Percentiles rank a stretch among this genome's conserved stretches.
These are phyloP conservation scores for Cladorrhinum sp. DNA, from an alignment of 2,329 filamentous ascomycete genomes.

Conservation along the genomic window DNA sequence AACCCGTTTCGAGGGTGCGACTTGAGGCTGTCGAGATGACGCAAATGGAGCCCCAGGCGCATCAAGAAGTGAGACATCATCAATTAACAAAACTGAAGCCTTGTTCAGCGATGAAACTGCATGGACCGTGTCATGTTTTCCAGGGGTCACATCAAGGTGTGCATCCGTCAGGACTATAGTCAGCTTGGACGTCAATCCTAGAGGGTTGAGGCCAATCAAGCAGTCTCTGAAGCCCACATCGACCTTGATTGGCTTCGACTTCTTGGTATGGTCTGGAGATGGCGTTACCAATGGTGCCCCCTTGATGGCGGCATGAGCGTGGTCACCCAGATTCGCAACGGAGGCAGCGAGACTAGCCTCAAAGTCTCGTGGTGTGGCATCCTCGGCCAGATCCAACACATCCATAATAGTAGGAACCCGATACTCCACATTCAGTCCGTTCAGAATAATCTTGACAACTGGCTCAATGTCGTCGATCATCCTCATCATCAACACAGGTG, in stretches of 20 bases:
- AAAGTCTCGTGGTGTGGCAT: constrained; percentile 68
- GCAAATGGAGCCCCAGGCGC: constrained; percentile 39
- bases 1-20: constrained; percentile 49
- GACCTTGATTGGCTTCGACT: constrained; percentile 56
- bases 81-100: constrained; percentile 77
- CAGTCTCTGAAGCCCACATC: constrained; percentile 79
- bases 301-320: constrained; percentile 51
- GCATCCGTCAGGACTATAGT: constrained; percentile 77
- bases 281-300: constrained; percentile 29
- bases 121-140: constrained; percentile 61
- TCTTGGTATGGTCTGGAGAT: constrained; percentile 25
- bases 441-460: constrained; percentile 80
- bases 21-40: constrained; percentile 35
- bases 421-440: constrained; percentile 84
- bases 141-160: constrained; percentile 64
- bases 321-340: constrained; percentile 70
- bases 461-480: constrained; percentile 96
- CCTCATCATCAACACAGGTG: constrained; percentile 73
- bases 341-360: constrained; percentile 75
- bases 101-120: constrained; percentile 70
- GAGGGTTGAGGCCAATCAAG: constrained; percentile 78
- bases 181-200: constrained; percentile 70
- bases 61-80: constrained; percentile 58
- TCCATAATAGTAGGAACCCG: constrained; percentile 80
- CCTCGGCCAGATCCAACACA: constrained; percentile 65